Base-by-base conservation (phyloP, 2,329 filamentous ascomycete species). In the Neonectria punicea region DNA sequence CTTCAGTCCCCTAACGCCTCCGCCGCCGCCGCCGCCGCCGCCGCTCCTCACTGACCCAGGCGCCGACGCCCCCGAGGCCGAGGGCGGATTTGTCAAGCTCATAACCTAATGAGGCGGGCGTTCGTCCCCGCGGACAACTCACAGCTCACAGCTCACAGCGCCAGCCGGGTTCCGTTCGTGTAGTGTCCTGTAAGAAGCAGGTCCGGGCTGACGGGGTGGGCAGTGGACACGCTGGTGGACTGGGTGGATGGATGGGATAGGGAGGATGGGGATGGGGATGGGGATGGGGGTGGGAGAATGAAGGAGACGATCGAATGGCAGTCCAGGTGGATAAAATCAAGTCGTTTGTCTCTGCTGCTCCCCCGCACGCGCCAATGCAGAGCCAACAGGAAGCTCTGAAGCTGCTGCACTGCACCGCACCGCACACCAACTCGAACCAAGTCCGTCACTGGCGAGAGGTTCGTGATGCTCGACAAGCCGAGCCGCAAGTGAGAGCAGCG, bases 41-140 rank as follows among this genome's bases (percentile, higher is more conserved):
- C 78, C 78, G 53, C 79, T 76, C 64, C 82, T 82, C 49, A 73
- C 81, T 61, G 85, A 86, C 44, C 80, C 80, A 58, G 85, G 82
- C 54, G 82, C 84, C 72, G 83, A 84, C 39, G 83, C 79, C 68
- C 76, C 83, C 69, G 85, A 83, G 43, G 85, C 83, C 68, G 85
- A 84, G 49, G 85, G 78, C 64, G 85, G 85, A 76, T 87, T 87
- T 58, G 83, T 87, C 79, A 84, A 79, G 80, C 81, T 86, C 85
- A 87, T 87, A 22, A 58, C 61, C 61, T 64, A 67, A 67, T 53
- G 49, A 58, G 53, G 46, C 25, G 47, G 60, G 30, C 54, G 53
- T 59, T 59, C 22, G 46, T 50, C 25, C 46, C 46, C 46, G 25
- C 22, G 46, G 46, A 50, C 22, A 50, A 16, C 55, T 55, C 39